These are phyloP conservation scores for Vitis riparia DNA, from an alignment of 164 flowering plant species.

Conservation along the genomic window DNA sequence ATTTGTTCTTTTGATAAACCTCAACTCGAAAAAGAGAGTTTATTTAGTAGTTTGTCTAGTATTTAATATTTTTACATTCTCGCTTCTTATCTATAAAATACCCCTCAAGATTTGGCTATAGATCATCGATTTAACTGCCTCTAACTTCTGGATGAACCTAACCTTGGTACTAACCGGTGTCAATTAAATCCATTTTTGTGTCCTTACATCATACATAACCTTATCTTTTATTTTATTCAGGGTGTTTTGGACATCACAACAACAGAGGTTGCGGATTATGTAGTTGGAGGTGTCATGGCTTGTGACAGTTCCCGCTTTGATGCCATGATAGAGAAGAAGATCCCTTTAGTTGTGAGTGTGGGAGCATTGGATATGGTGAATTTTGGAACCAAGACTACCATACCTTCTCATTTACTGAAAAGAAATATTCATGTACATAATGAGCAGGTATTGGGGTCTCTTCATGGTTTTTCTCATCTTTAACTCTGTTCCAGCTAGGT, in stretches of 20 bases:
- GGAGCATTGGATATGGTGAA: conserved; percentile 98
- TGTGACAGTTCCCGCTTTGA: conserved; percentile 92
- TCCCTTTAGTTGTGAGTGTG: conserved; percentile 81
- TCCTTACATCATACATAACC: not conserved
- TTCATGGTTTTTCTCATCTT: not conserved
- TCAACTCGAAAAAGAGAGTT: too few species aligned
- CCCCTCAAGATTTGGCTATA: too few species aligned
- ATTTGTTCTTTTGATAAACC: too few species aligned
- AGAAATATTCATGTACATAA: conserved; percentile 76
- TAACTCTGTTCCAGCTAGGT: not conserved
- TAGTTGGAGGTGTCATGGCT: conserved; percentile 97
- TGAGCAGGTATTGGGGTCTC: conserved; percentile 56
- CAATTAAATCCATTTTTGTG: not conserved
- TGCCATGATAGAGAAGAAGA: conserved; percentile 68
- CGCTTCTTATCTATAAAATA: not conserved
- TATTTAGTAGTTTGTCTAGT: not conserved
- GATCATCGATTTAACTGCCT: too few species aligned
- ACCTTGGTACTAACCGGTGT: too few species aligned
- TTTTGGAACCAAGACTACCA: conserved; percentile 73
- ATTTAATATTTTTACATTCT: not conserved
- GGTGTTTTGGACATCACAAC: conserved; percentile 95
- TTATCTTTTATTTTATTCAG: conserved; percentile 24
- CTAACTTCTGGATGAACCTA: too few species aligned
- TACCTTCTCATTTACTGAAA: conserved; percentile 60
- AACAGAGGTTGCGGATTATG: conserved; percentile 91